Percentiles rank a stretch among this genome's conserved stretches.
phyloP scores from a whole-genome alignment of 768 basidiomycete genomes.

The Russula compacta region DNA sequence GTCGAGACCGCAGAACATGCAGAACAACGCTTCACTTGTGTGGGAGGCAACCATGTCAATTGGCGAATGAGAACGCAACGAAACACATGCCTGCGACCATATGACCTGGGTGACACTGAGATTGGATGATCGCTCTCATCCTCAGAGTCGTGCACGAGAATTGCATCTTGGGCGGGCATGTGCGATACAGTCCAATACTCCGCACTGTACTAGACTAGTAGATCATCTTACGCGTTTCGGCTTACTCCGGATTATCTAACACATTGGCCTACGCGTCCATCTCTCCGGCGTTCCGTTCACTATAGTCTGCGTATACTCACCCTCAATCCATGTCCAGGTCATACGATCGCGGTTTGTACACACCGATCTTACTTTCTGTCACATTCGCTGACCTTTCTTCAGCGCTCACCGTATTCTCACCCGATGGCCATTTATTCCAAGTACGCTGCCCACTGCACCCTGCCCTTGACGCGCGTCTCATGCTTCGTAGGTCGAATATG shows the following conservation, averaged over 20 bases:
- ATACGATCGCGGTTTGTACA: conserved; percentile 84
- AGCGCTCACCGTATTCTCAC: conserved; percentile 98
- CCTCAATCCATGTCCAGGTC: conserved; percentile 71
- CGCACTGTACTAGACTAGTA: background rate
- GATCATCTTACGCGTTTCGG: background rate
- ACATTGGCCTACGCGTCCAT: conserved; percentile 17
- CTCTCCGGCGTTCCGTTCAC: background rate
- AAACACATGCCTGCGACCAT: background rate
- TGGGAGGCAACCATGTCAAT: background rate
- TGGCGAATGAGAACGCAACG: background rate
- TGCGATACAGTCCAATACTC: too few species aligned
- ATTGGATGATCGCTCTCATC: background rate
- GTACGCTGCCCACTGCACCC: conserved; percentile 30
- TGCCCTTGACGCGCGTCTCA: conserved; percentile 14
- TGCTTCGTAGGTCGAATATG: conserved; percentile 84
- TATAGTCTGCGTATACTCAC: background rate
- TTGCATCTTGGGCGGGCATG: conserved; percentile 17
- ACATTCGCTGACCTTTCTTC: conserved; percentile 1
- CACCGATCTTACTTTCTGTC: background rate
- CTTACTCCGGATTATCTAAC: conserved; percentile 17
- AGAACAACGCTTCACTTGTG: conserved; percentile 26
- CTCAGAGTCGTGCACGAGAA: background rate
- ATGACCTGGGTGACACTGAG: background rate
- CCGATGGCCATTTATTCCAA: conserved; percentile 98
- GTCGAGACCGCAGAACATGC: conserved; percentile 42